Evolutionary conservation across 768 basidiomycete species (phyloP).

Genomic region (Porphyrellus cyaneotinctus): DNA sequence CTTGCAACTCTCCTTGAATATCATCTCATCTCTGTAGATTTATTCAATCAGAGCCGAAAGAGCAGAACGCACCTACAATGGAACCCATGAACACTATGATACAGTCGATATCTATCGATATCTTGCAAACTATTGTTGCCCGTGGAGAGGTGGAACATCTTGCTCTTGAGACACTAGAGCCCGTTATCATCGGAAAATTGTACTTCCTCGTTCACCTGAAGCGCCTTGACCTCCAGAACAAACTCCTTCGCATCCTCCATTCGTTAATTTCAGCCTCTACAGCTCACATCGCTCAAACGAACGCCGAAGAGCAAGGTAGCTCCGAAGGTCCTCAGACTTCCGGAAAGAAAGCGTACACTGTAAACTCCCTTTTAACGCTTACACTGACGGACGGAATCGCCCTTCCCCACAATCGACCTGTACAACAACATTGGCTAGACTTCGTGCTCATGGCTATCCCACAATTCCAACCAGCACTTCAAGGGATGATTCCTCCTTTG

Average conservation of each 20-base stretch:
- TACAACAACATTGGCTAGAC: constrained; percentile 95
- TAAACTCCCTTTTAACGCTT: constrained; percentile 72
- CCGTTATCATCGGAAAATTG: constrained; percentile 68
- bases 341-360: constrained; percentile 37
- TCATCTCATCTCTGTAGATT: constrained; percentile 43
- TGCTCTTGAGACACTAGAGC: constrained; percentile 62
- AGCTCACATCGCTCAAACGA: constrained; percentile 28
- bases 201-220: constrained; percentile 65
- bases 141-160: constrained; percentile 72
- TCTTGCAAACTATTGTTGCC: constrained; percentile 77
- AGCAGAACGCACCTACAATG: constrained; percentile 47
- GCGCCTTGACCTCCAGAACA: constrained; percentile 86
- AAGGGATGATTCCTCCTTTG: constrained; percentile 65
- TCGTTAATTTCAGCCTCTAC: constrained; percentile 71
- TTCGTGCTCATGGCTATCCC: constrained; percentile 90
- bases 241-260: constrained; percentile 87
- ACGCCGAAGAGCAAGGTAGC: constrained; percentile 31
- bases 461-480: constrained; percentile 72
- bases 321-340: constrained; percentile 34
- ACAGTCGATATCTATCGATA: constrained; percentile 73
- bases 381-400: constrained; percentile 80
- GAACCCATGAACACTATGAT: constrained; percentile 56
- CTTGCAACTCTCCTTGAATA: not conserved
- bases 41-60: constrained; percentile 72
- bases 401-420: constrained; percentile 61